A percentile compares a stretch with the other conserved stretches of the same genome.
Evolutionary conservation across 192 early-diverging fungal species (phyloP).

Genomic region (Glomus cerebriforme): DNA sequence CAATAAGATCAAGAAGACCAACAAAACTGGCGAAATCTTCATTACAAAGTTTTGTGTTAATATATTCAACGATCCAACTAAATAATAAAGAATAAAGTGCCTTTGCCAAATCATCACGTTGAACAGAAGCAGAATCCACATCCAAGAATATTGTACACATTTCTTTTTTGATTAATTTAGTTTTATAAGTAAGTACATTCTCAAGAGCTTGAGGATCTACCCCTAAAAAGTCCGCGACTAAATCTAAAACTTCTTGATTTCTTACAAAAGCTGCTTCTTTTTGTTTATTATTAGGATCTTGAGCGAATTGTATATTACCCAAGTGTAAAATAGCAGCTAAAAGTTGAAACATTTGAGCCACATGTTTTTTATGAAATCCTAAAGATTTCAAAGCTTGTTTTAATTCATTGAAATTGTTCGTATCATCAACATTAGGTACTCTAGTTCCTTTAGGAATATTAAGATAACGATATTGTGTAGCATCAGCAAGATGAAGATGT

Average conservation of each 20-base stretch:
- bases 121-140: slow-evolving; percentile 65
- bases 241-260: slow-evolving; percentile 73
- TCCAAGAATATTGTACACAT: slow-evolving; percentile 83
- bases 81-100: slow-evolving; percentile 84
- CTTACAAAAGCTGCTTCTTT: slow-evolving; percentile 75
- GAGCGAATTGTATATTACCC: slow-evolving; percentile 82
- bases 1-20: slow-evolving; percentile 84
- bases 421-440: slow-evolving; percentile 60
- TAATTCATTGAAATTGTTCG: slow-evolving; percentile 65
- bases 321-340: slow-evolving; percentile 85
- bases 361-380: slow-evolving; percentile 79
- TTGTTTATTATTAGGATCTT: slow-evolving; percentile 60
- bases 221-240: slow-evolving; percentile 81
- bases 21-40: slow-evolving; percentile 72
- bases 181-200: slow-evolving; percentile 78
- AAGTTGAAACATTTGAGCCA: slow-evolving; percentile 82
- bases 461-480: slow-evolving; percentile 57
- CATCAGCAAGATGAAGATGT: slow-evolving; percentile 71
- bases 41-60: slow-evolving; percentile 79
- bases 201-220: slow-evolving; percentile 71
- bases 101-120: slow-evolving; percentile 72
- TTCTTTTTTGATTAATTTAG: slow-evolving; percentile 79
- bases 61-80: slow-evolving; percentile 80
- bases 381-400: slow-evolving; percentile 82
- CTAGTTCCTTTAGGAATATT: slow-evolving; percentile 57